Evolutionary conservation across 106 monocot genomes (phyloP), one percentile per base, ranked within the genome.

Genomic region (Dendrobium chrysotoxum): DNA sequence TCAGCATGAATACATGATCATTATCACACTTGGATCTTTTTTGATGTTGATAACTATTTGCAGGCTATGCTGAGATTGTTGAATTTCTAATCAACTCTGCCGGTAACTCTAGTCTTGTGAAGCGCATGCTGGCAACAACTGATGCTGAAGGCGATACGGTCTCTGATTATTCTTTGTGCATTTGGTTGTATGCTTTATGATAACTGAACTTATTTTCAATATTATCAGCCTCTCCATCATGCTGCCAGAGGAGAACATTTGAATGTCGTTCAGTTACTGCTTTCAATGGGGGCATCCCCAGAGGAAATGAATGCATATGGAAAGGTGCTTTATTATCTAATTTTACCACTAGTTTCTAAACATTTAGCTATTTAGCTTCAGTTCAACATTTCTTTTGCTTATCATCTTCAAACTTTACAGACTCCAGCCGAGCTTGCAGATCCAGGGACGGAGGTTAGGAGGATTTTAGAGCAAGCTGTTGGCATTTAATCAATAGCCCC

Each of bases 181-280:
- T 46, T 77, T 53, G 45, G 40, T 21, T 65, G 17, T 77, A 73
- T 21, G 23, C 39, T 75, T 28, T 26, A 5, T 18, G 30, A 35
- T 77, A n/a, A 46, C 47, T 2, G 81, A 61, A 53, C 53, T 82
- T 21, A 79, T 41, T 26, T 40, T 18, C 73, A 12, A 7, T 81
- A 70, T 26, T 82, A 85, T 12, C 77, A 99, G 99, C 95, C 99
- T 83, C 99, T 99, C 68, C 99, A 99, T 85, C 91, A 99, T 87
- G 99, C 95, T 38, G 90, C 95, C 3, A 89, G 99, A 84, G 99
- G 99, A 66, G 92, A 99, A 83, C 95, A 99, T 77, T 55, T 90
- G 73, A 83, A 81, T 76, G 85, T 90, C 77, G 88, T 93, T 1
- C 76, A 77, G 57, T 79, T 99, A 18, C 85, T 99, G 81, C 89